Evolutionary conservation across 495 filamentous ascomycete species (phyloP), one percentile per base, ranked within the genome.

Genomic region (Xylaria bambusicola): DNA sequence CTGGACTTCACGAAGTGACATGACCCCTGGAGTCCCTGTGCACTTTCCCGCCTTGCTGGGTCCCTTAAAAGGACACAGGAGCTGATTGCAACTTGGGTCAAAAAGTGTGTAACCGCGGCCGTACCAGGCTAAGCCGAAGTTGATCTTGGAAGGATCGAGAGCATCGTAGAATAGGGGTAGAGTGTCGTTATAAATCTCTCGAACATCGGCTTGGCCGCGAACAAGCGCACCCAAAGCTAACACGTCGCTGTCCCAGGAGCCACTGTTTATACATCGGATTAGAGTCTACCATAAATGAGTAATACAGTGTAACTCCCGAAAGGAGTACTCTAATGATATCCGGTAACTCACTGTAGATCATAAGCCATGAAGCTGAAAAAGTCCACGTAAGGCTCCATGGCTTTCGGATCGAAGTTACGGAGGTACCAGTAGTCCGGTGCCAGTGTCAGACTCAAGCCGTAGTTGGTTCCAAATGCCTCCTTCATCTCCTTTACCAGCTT

Each of bases 281-380:
- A n/a, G n/a, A n/a, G n/a, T n/a, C n/a, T n/a, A n/a, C n/a, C n/a
- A n/a, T n/a, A n/a, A n/a, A n/a, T n/a, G n/a, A n/a, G n/a, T n/a
- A n/a, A n/a, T n/a, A n/a, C n/a, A n/a, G n/a, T n/a, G n/a, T n/a
- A n/a, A n/a, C n/a, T n/a, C n/a, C n/a, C n/a, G n/a, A n/a, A n/a
- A n/a, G n/a, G n/a, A n/a, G n/a, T n/a, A n/a, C n/a, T n/a, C n/a
- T n/a, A n/a, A n/a, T n/a, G n/a, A n/a, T n/a, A n/a, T n/a, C n/a
- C n/a, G n/a, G n/a, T n/a, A n/a, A n/a, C n/a, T n/a, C n/a, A n/a
- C n/a, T 67, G 62, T 3, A 66, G 51, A 42, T 72, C 75, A 41
- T 82, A 83, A 13, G 71, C 60, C 81, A 84, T 82, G 59, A 80
- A 70, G 31, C 76, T 76, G 55, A 83, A 79, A 18, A 66, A 83